phyloP scores from a whole-genome alignment of 108 stramenopile species.

The Pseudonitzschia multiseries region DNA sequence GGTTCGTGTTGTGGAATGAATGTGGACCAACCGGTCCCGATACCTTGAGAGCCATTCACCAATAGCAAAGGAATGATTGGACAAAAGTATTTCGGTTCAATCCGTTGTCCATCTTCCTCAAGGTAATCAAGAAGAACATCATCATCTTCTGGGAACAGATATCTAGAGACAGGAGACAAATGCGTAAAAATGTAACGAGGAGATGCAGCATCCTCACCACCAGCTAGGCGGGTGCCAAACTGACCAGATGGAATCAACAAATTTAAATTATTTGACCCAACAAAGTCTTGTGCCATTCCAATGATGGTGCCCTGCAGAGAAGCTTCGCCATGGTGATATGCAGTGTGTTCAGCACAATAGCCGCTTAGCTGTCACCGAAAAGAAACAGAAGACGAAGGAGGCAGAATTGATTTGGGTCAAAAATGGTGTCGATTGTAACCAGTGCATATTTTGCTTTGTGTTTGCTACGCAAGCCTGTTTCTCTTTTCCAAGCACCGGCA shows the following conservation, averaged over 20 bases:
- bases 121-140: slow-evolving; percentile 72
- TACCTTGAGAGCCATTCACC: slow-evolving; percentile 91
- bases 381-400: neutral
- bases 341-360: slow-evolving; percentile 89
- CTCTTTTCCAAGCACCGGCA: no score
- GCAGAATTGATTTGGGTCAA: no score
- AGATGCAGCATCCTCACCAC: slow-evolving; percentile 90
- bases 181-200: slow-evolving; percentile 93
- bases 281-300: slow-evolving; percentile 94
- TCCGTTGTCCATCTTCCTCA: slow-evolving; percentile 85
- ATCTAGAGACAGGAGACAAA: slow-evolving; percentile 70
- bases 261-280: slow-evolving; percentile 92
- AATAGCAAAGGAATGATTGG: slow-evolving; percentile 87
- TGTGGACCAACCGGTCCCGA: slow-evolving; percentile 96
- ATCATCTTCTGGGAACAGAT: slow-evolving; percentile 85
- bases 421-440: no score
- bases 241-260: slow-evolving; percentile 87
- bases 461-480: no score
- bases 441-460: no score
- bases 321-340: slow-evolving; percentile 95
- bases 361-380: slow-evolving; percentile 57
- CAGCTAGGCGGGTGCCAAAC: slow-evolving; percentile 88
- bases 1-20: slow-evolving; percentile 87
- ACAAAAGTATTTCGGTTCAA: slow-evolving; percentile 84
- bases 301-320: slow-evolving; percentile 92